Evolutionary conservation across 495 filamentous ascomycete species (phyloP).

Genomic region (Penicillium silybi): DNA sequence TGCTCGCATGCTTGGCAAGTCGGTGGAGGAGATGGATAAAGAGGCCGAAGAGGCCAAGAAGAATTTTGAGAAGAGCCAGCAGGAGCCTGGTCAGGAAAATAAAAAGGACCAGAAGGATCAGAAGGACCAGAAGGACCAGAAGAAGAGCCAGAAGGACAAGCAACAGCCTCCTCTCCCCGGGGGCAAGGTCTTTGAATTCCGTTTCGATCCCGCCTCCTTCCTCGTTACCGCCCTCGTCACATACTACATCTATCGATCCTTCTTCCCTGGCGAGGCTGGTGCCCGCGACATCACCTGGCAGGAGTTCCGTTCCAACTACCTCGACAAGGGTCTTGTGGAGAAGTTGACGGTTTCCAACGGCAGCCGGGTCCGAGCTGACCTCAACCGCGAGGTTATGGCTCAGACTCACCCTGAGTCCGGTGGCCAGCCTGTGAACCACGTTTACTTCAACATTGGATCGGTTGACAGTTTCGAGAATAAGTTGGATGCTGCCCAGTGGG

Average conservation of each 20-base stretch:
- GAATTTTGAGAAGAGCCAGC: conserved; percentile 22
- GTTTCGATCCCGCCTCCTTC: conserved; percentile 54
- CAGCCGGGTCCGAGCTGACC: conserved; percentile 72
- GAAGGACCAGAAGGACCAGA: conserved; percentile 18
- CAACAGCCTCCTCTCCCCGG: conserved; percentile 8
- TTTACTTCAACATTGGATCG: conserved; percentile 94
- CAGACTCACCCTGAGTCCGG: conserved; percentile 81
- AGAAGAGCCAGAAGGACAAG: conserved; percentile 25
- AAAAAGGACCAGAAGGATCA: conserved; percentile 19
- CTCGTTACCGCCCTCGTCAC: conserved; percentile 54
- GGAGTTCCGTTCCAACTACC: conserved; percentile 85
- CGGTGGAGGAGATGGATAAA: conserved; percentile 9
- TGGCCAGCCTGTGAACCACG: conserved; percentile 65
- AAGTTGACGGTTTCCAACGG: conserved; percentile 78
- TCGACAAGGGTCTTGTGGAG: conserved; percentile 93
- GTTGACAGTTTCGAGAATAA: conserved; percentile 87
- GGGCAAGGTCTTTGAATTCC: conserved; percentile 43
- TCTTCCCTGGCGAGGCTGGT: conserved; percentile 60
- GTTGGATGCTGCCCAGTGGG: conserved; percentile 80
- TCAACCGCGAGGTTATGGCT: conserved; percentile 75
- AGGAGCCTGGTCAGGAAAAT: conserved; percentile 23
- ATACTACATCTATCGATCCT: conserved; percentile 57
- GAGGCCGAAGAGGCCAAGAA: conserved; percentile 18
- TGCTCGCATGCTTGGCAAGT: conserved; percentile 26
- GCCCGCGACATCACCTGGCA: conserved; percentile 91